These are phyloP conservation scores for Puccinia coronata DNA, from an alignment of 1,284 basidiomycete genomes.

Conservation along the genomic window DNA sequence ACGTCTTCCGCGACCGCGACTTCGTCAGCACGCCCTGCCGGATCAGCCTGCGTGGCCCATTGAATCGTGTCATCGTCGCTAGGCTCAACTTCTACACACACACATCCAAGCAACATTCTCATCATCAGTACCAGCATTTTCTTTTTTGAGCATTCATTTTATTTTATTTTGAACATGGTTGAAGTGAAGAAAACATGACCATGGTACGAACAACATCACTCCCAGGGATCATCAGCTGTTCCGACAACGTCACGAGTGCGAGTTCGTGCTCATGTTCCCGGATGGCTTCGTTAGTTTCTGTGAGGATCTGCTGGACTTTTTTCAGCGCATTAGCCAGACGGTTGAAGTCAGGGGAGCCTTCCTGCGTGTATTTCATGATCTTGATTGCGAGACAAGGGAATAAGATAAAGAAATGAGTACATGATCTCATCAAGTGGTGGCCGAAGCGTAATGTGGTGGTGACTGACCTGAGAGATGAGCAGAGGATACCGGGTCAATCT, in stretches of 20 bases:
- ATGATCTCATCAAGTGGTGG: not conserved
- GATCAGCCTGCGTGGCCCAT: constrained; percentile 31
- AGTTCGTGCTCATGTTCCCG: constrained; percentile 35
- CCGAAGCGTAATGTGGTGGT: not conserved
- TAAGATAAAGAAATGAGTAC: not conserved
- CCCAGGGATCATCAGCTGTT: constrained; percentile 38
- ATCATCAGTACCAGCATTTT: not conserved
- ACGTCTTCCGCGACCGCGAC: constrained; percentile 28
- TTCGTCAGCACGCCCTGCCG: constrained; percentile 31
- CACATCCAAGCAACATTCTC: not conserved
- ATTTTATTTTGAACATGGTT: not conserved
- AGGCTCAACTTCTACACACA: constrained; percentile 34
- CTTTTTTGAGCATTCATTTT: too few relatives aligned
- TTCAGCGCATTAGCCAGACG: constrained; percentile 22
- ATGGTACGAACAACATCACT: constrained; percentile 32
- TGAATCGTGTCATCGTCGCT: constrained; percentile 26
- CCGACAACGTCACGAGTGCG: constrained; percentile 1
- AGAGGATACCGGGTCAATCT: constrained; percentile 48
- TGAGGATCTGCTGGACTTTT: constrained; percentile 33
- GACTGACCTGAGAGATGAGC: constrained; percentile 38
- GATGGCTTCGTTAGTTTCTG: constrained; percentile 40
- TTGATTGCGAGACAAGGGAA: not conserved
- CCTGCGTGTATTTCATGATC: constrained; percentile 46
- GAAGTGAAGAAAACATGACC: not conserved
- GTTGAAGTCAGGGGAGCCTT: not conserved